Conservation (phyloP, 306 rosid genomes). For the Aeschynomene evenia region DNA sequence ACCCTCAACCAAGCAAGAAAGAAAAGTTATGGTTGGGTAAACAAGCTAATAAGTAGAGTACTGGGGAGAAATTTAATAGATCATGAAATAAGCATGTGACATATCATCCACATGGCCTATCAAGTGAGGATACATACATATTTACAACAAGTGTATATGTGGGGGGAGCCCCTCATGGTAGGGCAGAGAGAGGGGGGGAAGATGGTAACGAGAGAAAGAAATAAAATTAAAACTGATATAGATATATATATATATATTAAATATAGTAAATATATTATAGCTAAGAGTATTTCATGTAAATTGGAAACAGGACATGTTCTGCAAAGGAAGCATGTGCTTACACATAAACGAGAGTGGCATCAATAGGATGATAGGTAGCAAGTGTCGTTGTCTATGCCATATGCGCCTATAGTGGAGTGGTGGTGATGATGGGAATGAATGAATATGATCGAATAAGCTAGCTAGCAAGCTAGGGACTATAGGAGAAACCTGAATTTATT, state of each 20-base stretch:
- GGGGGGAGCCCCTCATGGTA: conserved; percentile 58
- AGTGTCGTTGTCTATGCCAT: conserved; percentile 78
- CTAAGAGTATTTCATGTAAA: conserved; percentile 46
- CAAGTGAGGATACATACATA: conserved; percentile 49
- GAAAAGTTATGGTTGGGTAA: conserved; percentile 23
- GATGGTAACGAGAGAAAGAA: conserved; percentile 37
- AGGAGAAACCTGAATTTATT: conserved; percentile 74
- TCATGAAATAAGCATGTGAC: conserved; percentile 46
- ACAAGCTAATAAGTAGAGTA: too few species aligned
- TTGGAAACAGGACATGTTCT: conserved; percentile 71
- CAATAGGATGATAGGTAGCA: conserved; percentile 58
- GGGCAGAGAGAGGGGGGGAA: conserved; percentile 40
- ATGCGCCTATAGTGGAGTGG: conserved; percentile 39
- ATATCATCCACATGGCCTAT: conserved; percentile 42
- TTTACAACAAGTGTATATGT: conserved; percentile 39
- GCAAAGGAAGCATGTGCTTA: conserved; percentile 65
- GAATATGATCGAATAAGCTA: too few species aligned
- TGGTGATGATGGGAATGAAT: conserved; percentile 43
- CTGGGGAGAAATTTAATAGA: conserved; percentile 32
- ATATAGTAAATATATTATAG: too few species aligned
- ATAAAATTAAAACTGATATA: too few species aligned
- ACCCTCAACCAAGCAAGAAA: conserved; percentile 28
- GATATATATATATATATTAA: too few species aligned
- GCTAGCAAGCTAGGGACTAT: too few species aligned
- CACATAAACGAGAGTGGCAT: conserved; percentile 63